Base-by-base conservation (phyloP, 208 protist genomes). In the Trypanosomatidae sp. region DNA sequence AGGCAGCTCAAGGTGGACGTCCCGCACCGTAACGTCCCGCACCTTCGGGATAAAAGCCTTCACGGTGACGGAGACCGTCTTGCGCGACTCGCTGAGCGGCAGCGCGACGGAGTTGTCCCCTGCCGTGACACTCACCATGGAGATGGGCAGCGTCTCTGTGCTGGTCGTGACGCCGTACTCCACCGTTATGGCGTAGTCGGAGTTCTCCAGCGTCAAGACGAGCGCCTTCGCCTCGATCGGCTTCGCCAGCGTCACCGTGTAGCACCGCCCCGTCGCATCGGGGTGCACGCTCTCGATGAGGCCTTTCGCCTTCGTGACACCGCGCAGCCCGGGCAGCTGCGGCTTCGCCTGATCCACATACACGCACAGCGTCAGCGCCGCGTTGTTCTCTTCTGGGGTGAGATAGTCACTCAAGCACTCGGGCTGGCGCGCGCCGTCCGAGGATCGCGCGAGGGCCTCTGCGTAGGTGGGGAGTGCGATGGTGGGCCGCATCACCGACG, bases 271-370 rank as follows among this genome's bases (percentile, higher is more conserved):
- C 13, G 28, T 46, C 55, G 46, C 6, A 30, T 70, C 69, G 58
- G 64, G 53, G 12, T 74, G 66, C 28, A 77, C 30, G 72, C 73
- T 75, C 19, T 72, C 68, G 33, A 74, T 72, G 10, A 85, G 69
- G 36, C 72, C 60, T 2, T 4, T 17, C 13, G 65, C 71, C 53
- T 60, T 58, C 39, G 73, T 75, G 19, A 80, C 30, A 4, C 67
- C 71, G 43, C 64, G 65, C 69, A 73, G 62, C 25, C 62, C 46
- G 25, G 55, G 71, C n/a, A 72, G 43, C 17, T 75, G 64, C 60
- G 66, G 79, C 47, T 84, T 75, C 30, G 80, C 74, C 60, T 69
- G 69, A 55, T 94, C 83, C 15, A 94, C 47, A 56, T 91, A 92
- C 7, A 95, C 43, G 69, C 68, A 84, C 28, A 91, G 50, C 33